Base-by-base conservation (phyloP, 2,329 filamentous ascomycete species). In the Nemania diffusa region DNA sequence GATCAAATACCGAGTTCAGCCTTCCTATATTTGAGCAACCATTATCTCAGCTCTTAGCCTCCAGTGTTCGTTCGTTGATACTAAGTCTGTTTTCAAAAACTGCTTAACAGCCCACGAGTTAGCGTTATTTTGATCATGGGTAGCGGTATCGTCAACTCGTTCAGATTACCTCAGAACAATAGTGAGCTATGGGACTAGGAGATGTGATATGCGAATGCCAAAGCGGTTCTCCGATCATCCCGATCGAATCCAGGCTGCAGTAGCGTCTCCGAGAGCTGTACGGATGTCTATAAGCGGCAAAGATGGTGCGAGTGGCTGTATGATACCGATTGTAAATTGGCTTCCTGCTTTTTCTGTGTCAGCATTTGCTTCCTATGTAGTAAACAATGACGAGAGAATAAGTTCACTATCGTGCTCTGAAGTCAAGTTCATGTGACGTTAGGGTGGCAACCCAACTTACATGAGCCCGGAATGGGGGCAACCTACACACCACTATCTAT, bases 391-490 rank as follows among this genome's bases (percentile, higher is more conserved):
- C 15, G n/a, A 46, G 20, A 34, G 22, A 20, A 5, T 2, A 20
- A 6, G 4, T 57, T 17, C 2, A 15, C 20, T 42, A 8, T 46
- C 26, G 22, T 20, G 58, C 20, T 29, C 44, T 13, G 24, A 26
- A 27, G 48, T 15, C 5, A 20, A n/a, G 13, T 29, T 50, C 7
- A 34, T 58, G 58, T 67, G 53, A 67, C 50, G 59, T 53, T 59
- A 50, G 58, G 53, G 26, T 58, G 20, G 40, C n/a, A 63, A 32
- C 26, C 11, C 22, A 48, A 27, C 27, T 4, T 20, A 27, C 57
- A 65, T 27, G n/a, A 34, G 34, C 37, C 32, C 37, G 58, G 37
- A 48, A 53, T 8, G 17, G 22, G 13, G 13, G 22, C n/a, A 40
- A 52, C 48, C 22, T 50, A 34, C 55, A 63, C 50, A 51, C 20